Conservation (phyloP, 2,329 filamentous ascomycete genomes). For the Xylaria sp. region DNA sequence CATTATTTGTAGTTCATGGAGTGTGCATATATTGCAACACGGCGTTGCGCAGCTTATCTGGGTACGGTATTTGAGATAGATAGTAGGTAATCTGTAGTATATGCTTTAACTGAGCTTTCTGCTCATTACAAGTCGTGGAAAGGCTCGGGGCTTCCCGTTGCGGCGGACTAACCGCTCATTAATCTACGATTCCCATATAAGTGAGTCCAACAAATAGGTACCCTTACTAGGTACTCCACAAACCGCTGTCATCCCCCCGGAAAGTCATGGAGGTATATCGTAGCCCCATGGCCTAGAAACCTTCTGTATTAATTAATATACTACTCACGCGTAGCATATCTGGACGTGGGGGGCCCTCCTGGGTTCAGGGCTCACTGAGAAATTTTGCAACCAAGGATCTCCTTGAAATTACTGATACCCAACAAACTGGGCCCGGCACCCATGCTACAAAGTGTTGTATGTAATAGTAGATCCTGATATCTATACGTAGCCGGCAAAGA, state of each 20-base stretch:
- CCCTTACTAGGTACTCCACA: constrained; percentile 4
- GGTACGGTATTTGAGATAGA: background rate
- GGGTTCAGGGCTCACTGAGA: constrained; percentile 25
- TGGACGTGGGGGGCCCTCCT: constrained; percentile 18
- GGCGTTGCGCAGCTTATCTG: background rate
- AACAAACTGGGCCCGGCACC: constrained; percentile 22
- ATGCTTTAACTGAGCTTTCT: background rate
- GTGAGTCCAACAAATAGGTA: constrained; percentile 2
- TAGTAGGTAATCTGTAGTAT: background rate
- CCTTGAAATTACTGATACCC: constrained; percentile 31
- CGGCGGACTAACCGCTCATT: constrained; percentile 14
- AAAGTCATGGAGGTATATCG: constrained; percentile 2
- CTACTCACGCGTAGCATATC: background rate
- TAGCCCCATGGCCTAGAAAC: background rate
- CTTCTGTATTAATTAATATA: background rate
- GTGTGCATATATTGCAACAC: background rate
- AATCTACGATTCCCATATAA: background rate
- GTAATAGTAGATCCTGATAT: constrained; percentile 30
- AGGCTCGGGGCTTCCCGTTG: constrained; percentile 20
- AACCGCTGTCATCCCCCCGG: background rate
- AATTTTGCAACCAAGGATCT: constrained; percentile 30
- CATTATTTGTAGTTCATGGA: background rate
- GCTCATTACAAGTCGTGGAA: background rate
- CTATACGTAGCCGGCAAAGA: constrained; percentile 20
- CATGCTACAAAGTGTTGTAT: constrained; percentile 2